Evolutionary conservation across 768 basidiomycete species (phyloP), one percentile per base, ranked within the genome.

Genomic region (Amylocystis lapponica): DNA sequence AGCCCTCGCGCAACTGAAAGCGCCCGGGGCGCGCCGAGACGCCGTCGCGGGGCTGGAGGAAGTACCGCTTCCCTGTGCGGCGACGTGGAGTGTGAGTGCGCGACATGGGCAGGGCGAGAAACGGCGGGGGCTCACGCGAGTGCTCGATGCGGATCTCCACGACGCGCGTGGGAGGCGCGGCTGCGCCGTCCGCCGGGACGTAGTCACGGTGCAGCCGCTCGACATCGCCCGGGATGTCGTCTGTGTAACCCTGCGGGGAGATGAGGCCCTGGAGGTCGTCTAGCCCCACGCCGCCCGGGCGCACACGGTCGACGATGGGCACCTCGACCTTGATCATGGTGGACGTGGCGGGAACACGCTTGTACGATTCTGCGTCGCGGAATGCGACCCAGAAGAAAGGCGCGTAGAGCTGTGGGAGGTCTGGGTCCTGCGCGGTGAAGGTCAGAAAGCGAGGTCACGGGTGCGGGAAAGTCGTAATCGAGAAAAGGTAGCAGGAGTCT

Each of bases 351-450:
- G 69, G 62, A 5, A 48, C 38, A 6, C 47, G 49, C 1, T 37
- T 5, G 27, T 27, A 29, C 8, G 53, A n/a, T 1, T 36, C 53
- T 10, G 43, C 27, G 23, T 75, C 66, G 21, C 62, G 61, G 50
- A 83, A 81, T 3, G 68, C 60, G 0, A 73, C 65, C 52, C 64
- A 66, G 16, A 74, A 61, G 16, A 66, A 54, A 21, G 60, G 55
- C 50, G 71, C 68, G 54, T 78, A 79, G 17, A 27, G 31, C 26
- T 32, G 17, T 16, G n/a, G 32, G 36, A 46, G 29, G 21, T 55
- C 46, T 5, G 13, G 23, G 22, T 55, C 51, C 54, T 55, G 42
- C 9, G 11, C 32, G 9, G 12, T 6, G 4, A 7, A 26, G 5
- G 22, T 20, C n/a, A n/a, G n/a, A n/a, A n/a, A n/a, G n/a, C n/a